Evolutionary conservation across 75 land plant genomes (phyloP), one percentile per base, ranked within the genome.

Genomic region (Ceratopteris richardii): DNA sequence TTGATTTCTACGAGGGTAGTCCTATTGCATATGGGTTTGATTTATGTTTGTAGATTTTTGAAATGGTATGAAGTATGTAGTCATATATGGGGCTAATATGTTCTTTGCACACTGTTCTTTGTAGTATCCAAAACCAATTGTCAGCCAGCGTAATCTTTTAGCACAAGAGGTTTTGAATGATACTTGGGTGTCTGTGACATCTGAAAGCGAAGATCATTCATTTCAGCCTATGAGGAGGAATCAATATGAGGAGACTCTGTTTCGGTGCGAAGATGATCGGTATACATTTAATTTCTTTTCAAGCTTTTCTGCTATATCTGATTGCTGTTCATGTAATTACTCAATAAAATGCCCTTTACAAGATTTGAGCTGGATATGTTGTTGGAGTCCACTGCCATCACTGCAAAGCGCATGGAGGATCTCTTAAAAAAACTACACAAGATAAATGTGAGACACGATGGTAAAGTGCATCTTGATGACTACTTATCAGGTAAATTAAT

Each of bases 401-500:
- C 76, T 14, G 65, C 57, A 55, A 60, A 66, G 30, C 76, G 59
- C 29, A 59, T 73, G 36, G 65, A 57, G 29, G 70, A 73, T 27
- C 24, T 47, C 1, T 22, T 61, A 18, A 54, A 66, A 30, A 66
- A 61, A 64, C 58, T 59, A 3, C 62, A 50, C 2, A 76, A 73
- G 29, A 67, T 60, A 29, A 42, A 58, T 53, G 69, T 69, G 29
- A 87, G 72, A 55, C 62, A 66, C 54, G 90, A 85, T 31, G 41
- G 46, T 59, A 82, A 72, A 61, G 65, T 79, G 56, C 75, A 57
- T 18, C 64, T 89, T 31, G 96, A 90, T 31, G 98, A 86, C 0
- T 64, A 77, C 44, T 71, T 91, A 22, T 81, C 80, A 47, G 80
- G 89, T 85, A 60, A 37, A 27, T 29, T n/a, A 1, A 33, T 10